Conservation (phyloP, 805 yeast genomes). For the Kluyveromyces aestuarii region DNA sequence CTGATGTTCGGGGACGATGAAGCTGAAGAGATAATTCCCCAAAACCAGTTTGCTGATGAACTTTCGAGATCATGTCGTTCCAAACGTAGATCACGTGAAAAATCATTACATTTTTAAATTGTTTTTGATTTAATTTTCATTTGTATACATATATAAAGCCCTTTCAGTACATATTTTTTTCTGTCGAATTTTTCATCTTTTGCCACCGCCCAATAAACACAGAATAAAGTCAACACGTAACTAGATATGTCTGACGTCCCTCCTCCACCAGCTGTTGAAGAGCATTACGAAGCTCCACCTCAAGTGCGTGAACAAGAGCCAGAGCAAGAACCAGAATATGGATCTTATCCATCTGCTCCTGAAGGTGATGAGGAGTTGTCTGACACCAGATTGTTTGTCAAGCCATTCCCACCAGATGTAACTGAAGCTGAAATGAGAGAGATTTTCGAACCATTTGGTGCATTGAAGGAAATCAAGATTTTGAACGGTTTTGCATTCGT, state of each 20-base stretch:
- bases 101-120: no score
- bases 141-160: neutral
- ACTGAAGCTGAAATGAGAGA: constrained; percentile 56
- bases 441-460: constrained; percentile 57
- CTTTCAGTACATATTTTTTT: neutral
- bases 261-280: constrained; percentile 4
- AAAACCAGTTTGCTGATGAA: neutral
- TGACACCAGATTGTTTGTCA: constrained; percentile 43
- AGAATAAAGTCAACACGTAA: neutral
- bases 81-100: neutral
- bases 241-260: constrained; percentile 1
- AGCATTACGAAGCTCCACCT: constrained; percentile 5
- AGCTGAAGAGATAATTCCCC: neutral
- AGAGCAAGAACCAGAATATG: constrained; percentile 6
- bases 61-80: neutral
- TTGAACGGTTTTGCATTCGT: constrained; percentile 85
- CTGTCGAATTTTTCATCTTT: no score
- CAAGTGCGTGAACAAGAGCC: constrained; percentile 11
- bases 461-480: constrained; percentile 56
- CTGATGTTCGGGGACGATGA: no score
- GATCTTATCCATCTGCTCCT: constrained; percentile 6
- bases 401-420: constrained; percentile 52
- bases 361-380: constrained; percentile 31
- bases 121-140: neutral
- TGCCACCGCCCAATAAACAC: neutral